Base-by-base conservation (phyloP, 164 flowering plant genomes). In the Aristolochia contorta region DNA sequence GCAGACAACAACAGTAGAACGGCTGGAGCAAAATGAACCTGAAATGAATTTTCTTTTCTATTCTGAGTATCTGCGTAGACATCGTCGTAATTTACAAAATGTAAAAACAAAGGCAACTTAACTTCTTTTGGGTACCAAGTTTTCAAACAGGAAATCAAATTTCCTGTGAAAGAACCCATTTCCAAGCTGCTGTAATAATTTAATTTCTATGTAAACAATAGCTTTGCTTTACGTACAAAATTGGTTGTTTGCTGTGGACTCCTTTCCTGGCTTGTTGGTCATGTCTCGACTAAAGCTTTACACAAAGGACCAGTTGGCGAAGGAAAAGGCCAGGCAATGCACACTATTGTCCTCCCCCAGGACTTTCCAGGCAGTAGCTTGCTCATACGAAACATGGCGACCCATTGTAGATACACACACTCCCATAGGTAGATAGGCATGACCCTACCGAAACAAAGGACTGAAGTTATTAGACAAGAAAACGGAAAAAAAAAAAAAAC, bases 221-320 rank as follows among this genome's bases (percentile, higher is more conserved):
- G 18, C 14, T 24, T 50, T 6, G 20, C 12, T 41, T 27, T 64
- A 24, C 27, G 54, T 59, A 66, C 70, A 72, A 67, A 67, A 64
- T 46, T 61, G 22, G 63, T 14, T 46, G 21, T 21, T 48, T 24
- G 5, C 27, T 16, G 8, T 53, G 5, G 13, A 6, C 30, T 53
- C 4, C 16, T 53, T 53, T 20, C 24, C 23, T 19, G 27, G 21
- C 24, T 52, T 10, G 12, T 12, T 52, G 24, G 25, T 52, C 22
- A 22, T n/a, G 54, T n/a, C 56, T 22, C 20, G 32, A 23, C 9
- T 25, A 25, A 1, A 21, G 19, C 22, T 47, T 81, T 80, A 83
- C 70, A 92, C 79, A 65, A 92, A 92, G 43, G 95, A 86, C 98
- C 98, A 89, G 75, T 92, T 92, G 49, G 87, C 62, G 69, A 92